Evolutionary conservation across 306 rosid genomes (phyloP), one percentile per base, ranked within the genome.

Genomic region (Potentilla sterilis): DNA sequence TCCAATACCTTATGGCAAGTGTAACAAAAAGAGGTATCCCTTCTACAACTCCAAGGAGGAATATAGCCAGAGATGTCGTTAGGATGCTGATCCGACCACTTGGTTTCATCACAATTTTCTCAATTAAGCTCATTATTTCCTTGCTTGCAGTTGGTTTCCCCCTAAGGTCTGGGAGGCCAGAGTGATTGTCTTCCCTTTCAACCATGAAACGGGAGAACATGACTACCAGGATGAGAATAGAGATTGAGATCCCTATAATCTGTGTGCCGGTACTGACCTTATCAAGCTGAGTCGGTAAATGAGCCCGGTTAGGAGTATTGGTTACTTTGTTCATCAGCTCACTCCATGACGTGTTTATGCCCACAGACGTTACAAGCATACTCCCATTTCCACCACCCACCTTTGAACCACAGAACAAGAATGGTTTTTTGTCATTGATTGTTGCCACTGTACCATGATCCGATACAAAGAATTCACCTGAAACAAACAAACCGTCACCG

Each of bases 401-500:
- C 54, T 46, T 58, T 6, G 75, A 52, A 62, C 79, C 83, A 57
- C 62, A 28, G 9, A 58, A 74, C 9, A 80, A 7, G 75, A 61
- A 80, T 7, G 76, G 83, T 9, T 37, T 34, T 6, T 59, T 6
- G 0, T 69, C 67, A 48, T 80, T 19, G 19, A 58, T 21, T 32
- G 19, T 44, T 16, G 54, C 28, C 38, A 59, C 70, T 32, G 9
- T 24, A 15, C 70, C 83, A 42, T 42, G 75, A 67, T 75, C 4
- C 24, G 61, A 49, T 35, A 59, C 69, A 0, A 61, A n/a, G 7
- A 7, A 48, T 4, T 75, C 67, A 46, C 83, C 77, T 0, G 28
- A 49, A 47, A 80, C 19, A n/a, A 75, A 51, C 46, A 80, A 75
- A 19, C 80, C 83, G 62, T 80, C 80, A 16, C 72, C 77, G 14